phyloP scores from a whole-genome alignment of 495 filamentous ascomycete genomes.

The Oidiodendron maius region DNA sequence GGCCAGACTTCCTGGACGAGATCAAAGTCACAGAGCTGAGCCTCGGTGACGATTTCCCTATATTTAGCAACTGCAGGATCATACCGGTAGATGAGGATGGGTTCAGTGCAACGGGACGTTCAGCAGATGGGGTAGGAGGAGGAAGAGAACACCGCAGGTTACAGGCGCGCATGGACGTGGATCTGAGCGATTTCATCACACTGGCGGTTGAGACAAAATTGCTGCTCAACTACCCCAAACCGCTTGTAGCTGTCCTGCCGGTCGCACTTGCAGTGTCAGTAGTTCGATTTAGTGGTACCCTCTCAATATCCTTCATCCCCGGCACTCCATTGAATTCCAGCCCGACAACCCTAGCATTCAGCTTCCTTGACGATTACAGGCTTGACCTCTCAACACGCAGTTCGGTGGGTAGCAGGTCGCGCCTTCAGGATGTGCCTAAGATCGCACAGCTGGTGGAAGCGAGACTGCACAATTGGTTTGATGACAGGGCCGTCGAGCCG shows the following conservation, averaged over 20 bases:
- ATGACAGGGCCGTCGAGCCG: slow-evolving; percentile 92
- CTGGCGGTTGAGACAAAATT: slow-evolving; percentile 91
- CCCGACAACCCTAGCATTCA: slow-evolving; percentile 80
- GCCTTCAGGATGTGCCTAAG: slow-evolving; percentile 94
- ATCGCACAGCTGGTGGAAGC: slow-evolving; percentile 92
- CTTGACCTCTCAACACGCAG: slow-evolving; percentile 88
- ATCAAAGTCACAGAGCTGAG: slow-evolving; percentile 90
- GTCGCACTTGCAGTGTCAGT: slow-evolving; percentile 88
- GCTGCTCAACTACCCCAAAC: slow-evolving; percentile 88
- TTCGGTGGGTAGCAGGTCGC: slow-evolving; percentile 81
- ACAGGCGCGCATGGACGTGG: slow-evolving; percentile 96
- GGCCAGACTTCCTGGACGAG: slow-evolving; percentile 87
- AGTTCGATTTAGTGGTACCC: slow-evolving; percentile 87
- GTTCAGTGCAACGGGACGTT: slow-evolving; percentile 21
- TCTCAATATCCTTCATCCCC: slow-evolving; percentile 88
- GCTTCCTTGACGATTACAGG: slow-evolving; percentile 91
- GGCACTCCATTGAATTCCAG: slow-evolving; percentile 36
- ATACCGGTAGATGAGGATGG: slow-evolving; percentile 74
- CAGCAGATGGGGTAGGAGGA: slow-evolving; percentile 2
- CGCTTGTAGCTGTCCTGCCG: slow-evolving; percentile 81
- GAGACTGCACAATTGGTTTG: slow-evolving; percentile 91
- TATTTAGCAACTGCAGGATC: slow-evolving; percentile 96
- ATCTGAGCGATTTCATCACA: slow-evolving; percentile 91
- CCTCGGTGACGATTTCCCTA: slow-evolving; percentile 94
- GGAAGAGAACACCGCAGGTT: slow-evolving; percentile 56